These are phyloP conservation scores for Thraustochytrium sp. DNA, from an alignment of 352 stramenopile species.

Conservation along the genomic window DNA sequence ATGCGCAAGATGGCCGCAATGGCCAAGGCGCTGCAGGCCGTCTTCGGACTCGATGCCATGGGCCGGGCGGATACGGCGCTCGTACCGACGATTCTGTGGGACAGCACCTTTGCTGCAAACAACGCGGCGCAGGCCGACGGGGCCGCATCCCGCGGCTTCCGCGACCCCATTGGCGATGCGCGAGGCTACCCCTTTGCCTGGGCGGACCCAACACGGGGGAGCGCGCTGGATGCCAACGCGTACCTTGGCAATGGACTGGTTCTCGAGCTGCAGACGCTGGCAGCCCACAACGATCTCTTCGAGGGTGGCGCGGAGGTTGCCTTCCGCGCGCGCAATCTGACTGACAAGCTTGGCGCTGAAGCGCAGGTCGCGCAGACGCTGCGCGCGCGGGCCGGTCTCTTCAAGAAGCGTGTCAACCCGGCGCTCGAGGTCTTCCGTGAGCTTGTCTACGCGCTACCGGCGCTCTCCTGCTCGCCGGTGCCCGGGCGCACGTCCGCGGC, in stretches of 20 bases:
- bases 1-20: not conserved
- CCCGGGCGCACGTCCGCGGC: not conserved
- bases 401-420: slow-evolving; percentile 11
- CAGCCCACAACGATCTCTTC: not conserved
- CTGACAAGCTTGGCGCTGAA: slow-evolving; percentile 28
- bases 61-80: not conserved
- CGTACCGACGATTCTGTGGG: slow-evolving; percentile 9
- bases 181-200: slow-evolving; percentile 27
- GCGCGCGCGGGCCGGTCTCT: not conserved
- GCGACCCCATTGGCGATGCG: not conserved
- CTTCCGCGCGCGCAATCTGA: slow-evolving; percentile 9
- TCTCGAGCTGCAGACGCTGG: slow-evolving; percentile 1
- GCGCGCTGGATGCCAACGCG: not conserved
- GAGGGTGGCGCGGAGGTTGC: not conserved
- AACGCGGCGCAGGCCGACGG: not conserved
- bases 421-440: slow-evolving; percentile 14
- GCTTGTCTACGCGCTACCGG: slow-evolving; percentile 1
- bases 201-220: not conserved
- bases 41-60: not conserved
- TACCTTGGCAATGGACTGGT: not conserved
- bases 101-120: not conserved
- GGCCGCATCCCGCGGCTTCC: not conserved
- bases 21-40: not conserved
- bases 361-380: not conserved
- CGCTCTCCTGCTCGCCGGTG: slow-evolving; percentile 15